Percentiles rank a stretch among this genome's conserved stretches.
These are phyloP conservation scores for Aristolochia fimbriata DNA, from an alignment of 164 flowering plant genomes.

Conservation along the genomic window DNA sequence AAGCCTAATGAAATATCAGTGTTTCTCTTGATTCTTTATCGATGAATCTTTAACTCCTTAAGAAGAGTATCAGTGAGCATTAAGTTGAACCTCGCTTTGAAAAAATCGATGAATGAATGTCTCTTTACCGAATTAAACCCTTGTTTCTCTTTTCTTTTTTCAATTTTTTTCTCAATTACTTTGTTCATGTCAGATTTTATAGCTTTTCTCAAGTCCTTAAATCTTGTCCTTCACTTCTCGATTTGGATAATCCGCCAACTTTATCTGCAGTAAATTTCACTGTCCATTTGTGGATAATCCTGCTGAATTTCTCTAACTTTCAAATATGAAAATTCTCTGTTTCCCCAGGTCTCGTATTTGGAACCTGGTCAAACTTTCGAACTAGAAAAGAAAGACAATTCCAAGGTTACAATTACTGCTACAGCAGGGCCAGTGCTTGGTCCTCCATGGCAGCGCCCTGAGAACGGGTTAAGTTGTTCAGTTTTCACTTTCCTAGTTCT, in stretches of 20 bases:
- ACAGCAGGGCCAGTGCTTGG: conserved; percentile 92
- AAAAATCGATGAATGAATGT: no score
- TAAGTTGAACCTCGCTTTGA: no score
- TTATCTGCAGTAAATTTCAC: neutral
- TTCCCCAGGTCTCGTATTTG: conserved; percentile 60
- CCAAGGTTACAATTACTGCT: conserved; percentile 46
- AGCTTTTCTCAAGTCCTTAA: neutral
- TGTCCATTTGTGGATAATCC: neutral
- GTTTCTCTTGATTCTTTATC: no score
- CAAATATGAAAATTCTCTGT: neutral
- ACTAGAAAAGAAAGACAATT: conserved; percentile 42
- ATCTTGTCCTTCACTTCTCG: neutral
- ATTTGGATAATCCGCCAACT: neutral
- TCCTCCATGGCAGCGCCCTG: conserved; percentile 98
- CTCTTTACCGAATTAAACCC: no score
- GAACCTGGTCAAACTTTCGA: conserved; percentile 77
- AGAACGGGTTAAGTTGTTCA: conserved; percentile 53
- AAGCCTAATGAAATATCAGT: no score
- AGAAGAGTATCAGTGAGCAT: no score
- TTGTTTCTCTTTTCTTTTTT: no score
- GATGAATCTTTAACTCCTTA: no score
- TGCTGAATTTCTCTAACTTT: neutral
- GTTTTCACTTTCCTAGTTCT: neutral
- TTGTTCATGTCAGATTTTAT: neutral
- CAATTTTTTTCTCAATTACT: no score